Evolutionary conservation across 176 grass and related monocot genomes (phyloP), one percentile per base, ranked within the genome.

Genomic region (Tuctoria greenei): DNA sequence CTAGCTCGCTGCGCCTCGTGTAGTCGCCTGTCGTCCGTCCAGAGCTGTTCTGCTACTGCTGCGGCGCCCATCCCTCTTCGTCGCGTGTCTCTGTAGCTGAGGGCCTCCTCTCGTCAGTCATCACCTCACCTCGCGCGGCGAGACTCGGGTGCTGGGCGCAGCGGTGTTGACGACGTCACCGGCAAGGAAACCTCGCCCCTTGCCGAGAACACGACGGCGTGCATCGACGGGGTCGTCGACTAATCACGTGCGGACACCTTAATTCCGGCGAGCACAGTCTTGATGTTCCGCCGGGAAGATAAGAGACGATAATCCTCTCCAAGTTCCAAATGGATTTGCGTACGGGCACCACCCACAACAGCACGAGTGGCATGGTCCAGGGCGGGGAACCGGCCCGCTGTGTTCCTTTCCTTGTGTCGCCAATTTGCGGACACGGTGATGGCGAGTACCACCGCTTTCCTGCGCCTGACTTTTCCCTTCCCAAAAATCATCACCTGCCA

Each of bases 81-180:
- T 75, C 70, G 68, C 55, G 38, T 43, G 39, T 47, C 55, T 28
- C 80, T 83, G 80, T 82, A 75, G 62, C 62, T 46, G 71, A 64
- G 79, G 43, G 43, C 10, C 43, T 45, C 10, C 43, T 45, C 2
- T 3, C 10, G 10, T 11, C 43, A 14, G 11, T n/a, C n/a, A n/a
- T n/a, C n/a, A n/a, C n/a, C n/a, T n/a, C n/a, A n/a, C n/a, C 31
- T 31, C 31, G 31, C 31, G 49, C 17, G 47, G 47, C 47, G 6
- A 50, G 47, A 18, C 14, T 18, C 47, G 5, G 47, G 46, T 15
- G 2, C 44, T 15, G 44, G 46, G 0, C 46, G 17, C 17, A 8
- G 62, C 50, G 61, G 40, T 80, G 83, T 20, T 41, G 24, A 14
- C 52, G 66, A 76, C 77, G 84, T 76, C 84, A 81, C 65, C 52